These are phyloP conservation scores for Colletotrichum gloeosporioides DNA, from an alignment of 2,329 filamentous ascomycete genomes.

Conservation along the genomic window DNA sequence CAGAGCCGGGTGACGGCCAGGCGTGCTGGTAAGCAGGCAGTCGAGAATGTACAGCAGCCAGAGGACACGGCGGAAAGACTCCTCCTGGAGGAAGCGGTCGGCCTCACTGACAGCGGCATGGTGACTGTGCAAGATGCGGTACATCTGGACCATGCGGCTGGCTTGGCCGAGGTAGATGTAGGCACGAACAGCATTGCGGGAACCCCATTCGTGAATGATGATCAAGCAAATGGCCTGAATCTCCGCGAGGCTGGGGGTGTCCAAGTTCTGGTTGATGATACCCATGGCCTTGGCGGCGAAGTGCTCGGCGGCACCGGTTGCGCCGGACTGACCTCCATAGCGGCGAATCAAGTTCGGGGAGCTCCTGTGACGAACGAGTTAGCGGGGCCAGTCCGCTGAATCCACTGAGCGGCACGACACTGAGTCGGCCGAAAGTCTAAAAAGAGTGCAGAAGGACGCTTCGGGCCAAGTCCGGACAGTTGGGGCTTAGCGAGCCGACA, in stretches of 20 bases:
- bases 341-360: slow-evolving; percentile 62
- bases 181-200: slow-evolving; percentile 64
- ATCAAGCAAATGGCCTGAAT: slow-evolving; percentile 67
- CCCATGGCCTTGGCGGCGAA: slow-evolving; percentile 64
- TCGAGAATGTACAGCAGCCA: slow-evolving; percentile 70
- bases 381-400: not conserved
- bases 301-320: slow-evolving; percentile 61
- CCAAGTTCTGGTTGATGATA: slow-evolving; percentile 62
- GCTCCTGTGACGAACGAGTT: slow-evolving; percentile 43
- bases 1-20: slow-evolving; percentile 62
- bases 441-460: not conserved
- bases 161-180: slow-evolving; percentile 69
- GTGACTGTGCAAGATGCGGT: slow-evolving; percentile 62
- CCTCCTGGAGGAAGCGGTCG: slow-evolving; percentile 66
- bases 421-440: slow-evolving; percentile 9
- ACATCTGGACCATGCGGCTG: slow-evolving; percentile 70
- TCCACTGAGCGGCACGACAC: not conserved
- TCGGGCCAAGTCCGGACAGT: slow-evolving; percentile 16
- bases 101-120: slow-evolving; percentile 51
- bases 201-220: slow-evolving; percentile 69
- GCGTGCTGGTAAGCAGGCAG: slow-evolving; percentile 66
- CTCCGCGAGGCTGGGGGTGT: slow-evolving; percentile 64
- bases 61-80: slow-evolving; percentile 65
- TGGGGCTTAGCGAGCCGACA: slow-evolving; percentile 7
- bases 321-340: slow-evolving; percentile 57